Conservation (phyloP, 202 grass and related monocot genomes). For the Zizania palustris region DNA sequence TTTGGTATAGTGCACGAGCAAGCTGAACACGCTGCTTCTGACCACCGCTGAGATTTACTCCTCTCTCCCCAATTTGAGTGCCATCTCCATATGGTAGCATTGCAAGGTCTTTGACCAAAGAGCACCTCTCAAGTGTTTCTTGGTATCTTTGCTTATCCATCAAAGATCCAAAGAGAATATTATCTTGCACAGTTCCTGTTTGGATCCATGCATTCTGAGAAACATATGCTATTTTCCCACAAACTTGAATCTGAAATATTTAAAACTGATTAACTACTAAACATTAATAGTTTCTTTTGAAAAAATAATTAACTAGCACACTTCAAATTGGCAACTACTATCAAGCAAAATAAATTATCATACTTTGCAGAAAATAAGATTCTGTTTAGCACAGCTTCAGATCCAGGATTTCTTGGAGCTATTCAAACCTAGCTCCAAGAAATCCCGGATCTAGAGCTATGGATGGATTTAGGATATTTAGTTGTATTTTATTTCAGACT, state of each 20-base stretch:
- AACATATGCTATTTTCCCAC: conserved; percentile 80
- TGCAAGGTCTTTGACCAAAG: conserved; percentile 81
- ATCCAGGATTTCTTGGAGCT: no score
- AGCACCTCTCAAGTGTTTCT: conserved; percentile 73
- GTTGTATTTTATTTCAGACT: no score
- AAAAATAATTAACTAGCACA: background rate
- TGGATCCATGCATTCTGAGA: conserved; percentile 96
- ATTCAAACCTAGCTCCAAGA: no score
- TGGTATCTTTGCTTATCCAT: conserved; percentile 73
- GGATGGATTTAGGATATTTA: no score
- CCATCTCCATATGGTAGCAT: conserved; percentile 74
- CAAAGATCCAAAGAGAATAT: conserved; percentile 81
- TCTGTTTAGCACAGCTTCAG: no score
- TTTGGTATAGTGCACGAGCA: conserved; percentile 89
- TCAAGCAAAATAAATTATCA: conserved; percentile 24
- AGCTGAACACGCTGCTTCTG: conserved; percentile 95
- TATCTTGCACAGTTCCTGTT: conserved; percentile 82
- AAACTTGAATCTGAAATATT: conserved; percentile 72
- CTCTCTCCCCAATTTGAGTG: conserved; percentile 96
- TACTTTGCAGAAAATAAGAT: background rate
- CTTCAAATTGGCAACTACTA: background rate
- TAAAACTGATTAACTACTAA: conserved; percentile 9
- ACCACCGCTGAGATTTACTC: conserved; percentile 91
- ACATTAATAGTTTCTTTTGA: background rate
- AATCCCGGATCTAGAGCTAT: no score